Percentiles rank a stretch among this genome's conserved stretches.
Conservation (phyloP, 2,329 filamentous ascomycete species). For the Colletotrichum liriopes region DNA sequence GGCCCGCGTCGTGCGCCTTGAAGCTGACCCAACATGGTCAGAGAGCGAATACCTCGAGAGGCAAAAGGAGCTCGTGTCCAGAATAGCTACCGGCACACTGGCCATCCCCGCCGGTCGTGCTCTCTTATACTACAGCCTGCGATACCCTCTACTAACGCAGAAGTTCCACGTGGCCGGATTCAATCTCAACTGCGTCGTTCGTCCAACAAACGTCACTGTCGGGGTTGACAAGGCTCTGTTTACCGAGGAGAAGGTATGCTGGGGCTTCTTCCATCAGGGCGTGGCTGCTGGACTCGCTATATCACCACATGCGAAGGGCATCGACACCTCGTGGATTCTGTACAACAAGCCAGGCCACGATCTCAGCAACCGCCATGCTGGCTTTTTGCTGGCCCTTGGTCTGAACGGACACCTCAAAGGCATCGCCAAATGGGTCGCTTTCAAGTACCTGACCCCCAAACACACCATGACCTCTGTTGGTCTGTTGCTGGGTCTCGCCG, state of each 20-base stretch:
- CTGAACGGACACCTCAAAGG: slow-evolving; percentile 95
- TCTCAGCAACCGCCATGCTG: slow-evolving; percentile 95
- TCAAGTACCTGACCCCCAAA: slow-evolving; percentile 99
- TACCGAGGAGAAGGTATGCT: slow-evolving; percentile 96
- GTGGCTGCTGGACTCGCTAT: slow-evolving; percentile 94
- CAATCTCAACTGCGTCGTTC: slow-evolving; percentile 91
- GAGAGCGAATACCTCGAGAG: slow-evolving; percentile 92
- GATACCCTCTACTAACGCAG: slow-evolving; percentile 91
- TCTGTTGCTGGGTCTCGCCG: slow-evolving; percentile 90
- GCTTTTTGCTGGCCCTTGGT: slow-evolving; percentile 90
- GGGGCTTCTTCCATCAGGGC: slow-evolving; percentile 98
- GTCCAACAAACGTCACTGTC: slow-evolving; percentile 91
- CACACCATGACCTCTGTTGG: slow-evolving; percentile 99
- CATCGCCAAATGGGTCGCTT: slow-evolving; percentile 97
- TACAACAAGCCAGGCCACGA: slow-evolving; percentile 94
- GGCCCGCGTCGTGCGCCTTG: slow-evolving; percentile 83
- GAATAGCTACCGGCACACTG: slow-evolving; percentile 88
- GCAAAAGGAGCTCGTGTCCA: slow-evolving; percentile 91
- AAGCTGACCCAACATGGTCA: slow-evolving; percentile 81
- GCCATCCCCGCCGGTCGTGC: slow-evolving; percentile 91
- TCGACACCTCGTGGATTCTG: slow-evolving; percentile 98
- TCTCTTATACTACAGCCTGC: slow-evolving; percentile 89
- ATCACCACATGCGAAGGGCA: slow-evolving; percentile 89
- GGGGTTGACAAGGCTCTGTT: slow-evolving; percentile 91
- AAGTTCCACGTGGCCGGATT: slow-evolving; percentile 93